phyloP scores from a whole-genome alignment of 257 asterid species.

The Marsdenia floribunda region DNA sequence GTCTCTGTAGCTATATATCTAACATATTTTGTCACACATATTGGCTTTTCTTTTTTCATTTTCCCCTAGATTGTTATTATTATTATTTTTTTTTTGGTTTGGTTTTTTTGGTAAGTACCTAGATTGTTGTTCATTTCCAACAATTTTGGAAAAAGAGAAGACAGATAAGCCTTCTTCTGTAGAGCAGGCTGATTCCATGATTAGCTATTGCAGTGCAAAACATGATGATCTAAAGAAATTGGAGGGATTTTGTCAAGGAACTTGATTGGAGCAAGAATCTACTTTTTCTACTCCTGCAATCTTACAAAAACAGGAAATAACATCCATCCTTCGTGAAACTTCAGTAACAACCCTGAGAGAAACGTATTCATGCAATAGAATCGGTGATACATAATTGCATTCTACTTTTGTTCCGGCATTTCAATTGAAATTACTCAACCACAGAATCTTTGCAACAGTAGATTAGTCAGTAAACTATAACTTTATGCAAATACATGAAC shows the following conservation, averaged over 20 bases:
- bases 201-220: not conserved
- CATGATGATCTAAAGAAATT: not conserved
- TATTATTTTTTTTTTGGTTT: too few species aligned
- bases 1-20: not conserved
- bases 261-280: not conserved
- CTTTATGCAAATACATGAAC: not conserved
- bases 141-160: not conserved
- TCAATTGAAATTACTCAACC: not conserved
- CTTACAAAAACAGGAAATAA: not conserved
- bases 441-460: not conserved
- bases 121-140: not conserved
- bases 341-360: not conserved
- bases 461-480: not conserved
- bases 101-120: too few species aligned
- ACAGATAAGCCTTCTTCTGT: not conserved
- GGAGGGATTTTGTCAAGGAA: not conserved
- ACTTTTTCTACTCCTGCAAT: not conserved
- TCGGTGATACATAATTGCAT: not conserved
- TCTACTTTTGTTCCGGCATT: not conserved
- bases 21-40: not conserved
- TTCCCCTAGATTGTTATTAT: not conserved
- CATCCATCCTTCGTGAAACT: not conserved
- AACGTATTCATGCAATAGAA: not conserved
- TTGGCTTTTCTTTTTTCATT: not conserved
- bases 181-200: not conserved